Percentiles rank a stretch among this genome's conserved stretches.
Conservation (phyloP, 2,329 filamentous ascomycete species). For the Macrophomina pseudophaseolina region DNA sequence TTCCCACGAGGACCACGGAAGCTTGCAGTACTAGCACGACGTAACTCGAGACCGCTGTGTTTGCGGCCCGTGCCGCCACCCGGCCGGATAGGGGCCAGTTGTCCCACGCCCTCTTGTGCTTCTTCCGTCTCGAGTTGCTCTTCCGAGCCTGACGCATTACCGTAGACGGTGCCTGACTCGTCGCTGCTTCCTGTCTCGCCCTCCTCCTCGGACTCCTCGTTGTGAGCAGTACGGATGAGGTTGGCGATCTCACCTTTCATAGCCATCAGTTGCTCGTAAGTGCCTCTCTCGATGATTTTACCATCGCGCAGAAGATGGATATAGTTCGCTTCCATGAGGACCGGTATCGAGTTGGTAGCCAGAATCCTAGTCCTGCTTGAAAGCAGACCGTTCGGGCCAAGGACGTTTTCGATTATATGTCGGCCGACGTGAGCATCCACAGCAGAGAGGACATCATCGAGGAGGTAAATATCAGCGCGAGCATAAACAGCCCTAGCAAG, state of each 20-base stretch:
- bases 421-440: conserved; percentile 98
- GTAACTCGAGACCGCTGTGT: conserved; percentile 70
- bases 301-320: conserved; percentile 85
- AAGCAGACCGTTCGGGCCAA: conserved; percentile 83
- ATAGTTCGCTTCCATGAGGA: conserved; percentile 86
- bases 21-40: conserved; percentile 88
- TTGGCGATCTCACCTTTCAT: conserved; percentile 91
- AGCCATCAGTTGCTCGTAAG: conserved; percentile 86
- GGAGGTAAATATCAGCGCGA: conserved; percentile 90
- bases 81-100: conserved; percentile 75
- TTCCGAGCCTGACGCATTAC: conserved; percentile 51
- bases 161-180: conserved; percentile 67
- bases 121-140: conserved; percentile 62
- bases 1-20: conserved; percentile 87
- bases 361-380: conserved; percentile 87
- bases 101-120: conserved; percentile 73
- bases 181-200: conserved; percentile 65
- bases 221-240: conserved; percentile 77
- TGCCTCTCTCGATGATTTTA: conserved; percentile 83
- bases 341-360: conserved; percentile 92
- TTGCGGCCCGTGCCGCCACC: conserved; percentile 63
- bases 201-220: conserved; percentile 52
- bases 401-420: conserved; percentile 92
- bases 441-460: conserved; percentile 93
- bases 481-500: conserved; percentile 95